Base-by-base conservation (phyloP, 2,329 filamentous ascomycete species). In the Xylaria sp. region DNA sequence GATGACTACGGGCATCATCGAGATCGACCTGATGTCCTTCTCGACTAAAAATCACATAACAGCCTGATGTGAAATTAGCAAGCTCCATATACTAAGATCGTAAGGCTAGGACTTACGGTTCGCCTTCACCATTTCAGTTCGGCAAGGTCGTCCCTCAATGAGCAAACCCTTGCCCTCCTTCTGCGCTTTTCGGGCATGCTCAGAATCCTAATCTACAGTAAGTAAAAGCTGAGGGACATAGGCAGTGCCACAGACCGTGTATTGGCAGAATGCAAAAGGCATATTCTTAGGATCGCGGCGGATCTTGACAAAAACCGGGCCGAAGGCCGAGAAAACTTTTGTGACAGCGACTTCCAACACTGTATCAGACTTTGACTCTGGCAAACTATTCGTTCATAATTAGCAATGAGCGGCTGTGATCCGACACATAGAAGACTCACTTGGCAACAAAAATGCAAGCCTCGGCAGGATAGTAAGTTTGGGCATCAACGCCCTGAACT, bases 401-500 rank as follows among this genome's bases (percentile, higher is more conserved):
- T 64, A 64, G 51, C 21, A 48, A 54, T 17, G 8, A 4, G 50
- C 11, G 51, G 39, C 50, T 34, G 54, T 30, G 67, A 62, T 47
- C 50, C 60, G 21, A 34, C 1, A 6, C 19, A 58, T 36, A 8
- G 12, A 27, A 30, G 12, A 82, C 86, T 81, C 82, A 90, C 89
- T 91, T 91, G 36, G 89, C 89, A 45, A 90, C 88, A 72, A 91
- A 91, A 42, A 90, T 82, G 73, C 89, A 90, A 47, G 86, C 85
- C 7, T 82, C 83, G 0, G 87, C 82, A 0, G 86, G 84, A 61
- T 86, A 87, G 42, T 84, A 78, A 0, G 79, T 78, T 73, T 89
- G 87, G 3, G 86, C 84, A 72, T 88, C 85, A 2, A 83, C 76
- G 9, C 75, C 74, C n/a, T 74, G 74, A 58, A 75, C 71, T 36